These are phyloP conservation scores for Omphalotus guepiniiformis DNA, from an alignment of 768 basidiomycete species.

Conservation along the genomic window DNA sequence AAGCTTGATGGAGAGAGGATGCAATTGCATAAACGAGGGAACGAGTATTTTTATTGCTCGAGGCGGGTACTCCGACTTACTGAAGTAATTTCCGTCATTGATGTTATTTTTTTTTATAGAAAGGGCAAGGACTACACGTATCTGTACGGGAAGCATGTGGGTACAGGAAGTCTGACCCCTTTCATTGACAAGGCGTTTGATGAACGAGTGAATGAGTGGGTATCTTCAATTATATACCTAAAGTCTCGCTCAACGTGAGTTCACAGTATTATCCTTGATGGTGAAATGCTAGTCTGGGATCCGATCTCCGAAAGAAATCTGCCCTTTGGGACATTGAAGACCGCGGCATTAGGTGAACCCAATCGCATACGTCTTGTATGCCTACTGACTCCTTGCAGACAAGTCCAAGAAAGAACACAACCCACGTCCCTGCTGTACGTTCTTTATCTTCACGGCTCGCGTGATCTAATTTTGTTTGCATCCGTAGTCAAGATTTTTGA, in stretches of 20 bases:
- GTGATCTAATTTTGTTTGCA: background rate
- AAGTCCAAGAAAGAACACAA: constrained; percentile 64
- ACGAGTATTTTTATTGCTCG: constrained; percentile 91
- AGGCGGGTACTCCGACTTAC: constrained; percentile 41
- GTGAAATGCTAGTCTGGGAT: constrained; percentile 99
- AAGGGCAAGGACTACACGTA: constrained; percentile 91
- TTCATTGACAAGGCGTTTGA: constrained; percentile 77
- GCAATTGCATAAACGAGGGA: constrained; percentile 90
- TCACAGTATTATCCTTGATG: constrained; percentile 85
- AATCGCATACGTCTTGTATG: background rate
- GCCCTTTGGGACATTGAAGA: constrained; percentile 92
- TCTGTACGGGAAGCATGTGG: constrained; percentile 83
- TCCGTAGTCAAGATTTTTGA: constrained; percentile 92
- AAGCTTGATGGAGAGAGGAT: constrained; percentile 97
- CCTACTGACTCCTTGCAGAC: constrained; percentile 37
- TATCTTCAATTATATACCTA: constrained; percentile 8
- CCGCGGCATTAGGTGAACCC: constrained; percentile 74
- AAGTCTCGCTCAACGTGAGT: background rate
- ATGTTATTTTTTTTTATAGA: constrained; percentile 30
- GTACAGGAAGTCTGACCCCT: constrained; percentile 84
- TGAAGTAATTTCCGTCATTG: constrained; percentile 4
- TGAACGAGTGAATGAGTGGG: constrained; percentile 76
- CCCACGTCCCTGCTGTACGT: constrained; percentile 89
- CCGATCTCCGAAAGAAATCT: constrained; percentile 83
- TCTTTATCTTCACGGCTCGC: background rate